Evolutionary conservation across 768 basidiomycete genomes (phyloP), one percentile per base, ranked within the genome.

Genomic region (Clathrus columnatus): DNA sequence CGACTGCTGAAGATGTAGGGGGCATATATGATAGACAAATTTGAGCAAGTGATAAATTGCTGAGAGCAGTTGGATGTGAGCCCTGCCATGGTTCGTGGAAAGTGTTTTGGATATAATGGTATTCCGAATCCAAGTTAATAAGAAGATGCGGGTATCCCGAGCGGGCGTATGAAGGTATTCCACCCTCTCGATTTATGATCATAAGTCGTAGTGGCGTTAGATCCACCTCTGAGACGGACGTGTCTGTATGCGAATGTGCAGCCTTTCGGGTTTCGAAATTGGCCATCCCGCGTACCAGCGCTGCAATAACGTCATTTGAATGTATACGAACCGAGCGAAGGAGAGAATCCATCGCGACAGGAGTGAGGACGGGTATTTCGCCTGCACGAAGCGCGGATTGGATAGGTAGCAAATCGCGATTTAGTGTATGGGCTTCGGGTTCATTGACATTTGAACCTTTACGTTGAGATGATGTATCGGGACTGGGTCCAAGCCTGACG

Each of bases 101-200:
- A 0, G 92, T 97, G 17, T 87, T 76, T 11, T 81, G 78, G 62
- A 99, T 97, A 70, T 87, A 84, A 48, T 80, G 68, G 66, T 79
- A 87, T 68, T 99, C 96, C 14, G 91, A 91, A 0, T 80, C 77
- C 49, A 98, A 80, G 68, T 99, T 99, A 75, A 99, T 85, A 57
- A 96, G 82, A 21, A 99, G 83, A 72, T 99, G 96, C 18, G 96
- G 96, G 60, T 89, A 82, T 46, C 96, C 96, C 8, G 80, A 81
- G 27, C 96, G 91, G 30, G 96, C 96, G 67, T 97, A 98, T 0
- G 96, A 98, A 20, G 96, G 96, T 2, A 98, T 85, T 14, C 96
- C 96, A 21, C 96, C 96, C 69, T 95, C 91, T 18, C 87, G 81
- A 68, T 93, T 95, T 70, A 99, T 97, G 68, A 98, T 87, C 88